A percentile compares a stretch with the other conserved stretches of the same genome.
Conservation (phyloP, 1,284 basidiomycete genomes). For the Pseudozyma thailandica region DNA sequence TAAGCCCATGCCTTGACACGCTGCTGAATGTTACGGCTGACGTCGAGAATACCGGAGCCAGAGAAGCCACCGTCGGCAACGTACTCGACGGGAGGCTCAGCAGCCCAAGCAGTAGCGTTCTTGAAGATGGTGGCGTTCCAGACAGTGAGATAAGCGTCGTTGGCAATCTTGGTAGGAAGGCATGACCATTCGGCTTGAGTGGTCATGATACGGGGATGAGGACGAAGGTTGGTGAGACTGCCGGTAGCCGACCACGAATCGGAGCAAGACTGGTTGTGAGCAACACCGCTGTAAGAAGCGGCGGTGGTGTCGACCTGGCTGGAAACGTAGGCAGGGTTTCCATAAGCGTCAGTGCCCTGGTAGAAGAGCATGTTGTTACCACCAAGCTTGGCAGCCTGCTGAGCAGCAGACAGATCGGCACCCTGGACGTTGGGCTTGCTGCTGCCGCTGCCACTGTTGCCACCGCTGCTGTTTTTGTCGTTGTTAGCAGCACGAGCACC, state of each 20-base stretch:
- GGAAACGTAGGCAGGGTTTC: slow-evolving; percentile 87
- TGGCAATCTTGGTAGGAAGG: slow-evolving; percentile 79
- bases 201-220: slow-evolving; percentile 90
- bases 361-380: slow-evolving; percentile 77
- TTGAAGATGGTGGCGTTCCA: slow-evolving; percentile 93
- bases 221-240: slow-evolving; percentile 77
- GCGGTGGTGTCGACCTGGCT: slow-evolving; percentile 74
- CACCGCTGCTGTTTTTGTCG: slow-evolving; percentile 67
- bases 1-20: slow-evolving; percentile 93
- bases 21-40: slow-evolving; percentile 87
- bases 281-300: slow-evolving; percentile 29
- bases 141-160: slow-evolving; percentile 82
- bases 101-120: slow-evolving; percentile 82
- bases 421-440: slow-evolving; percentile 42
- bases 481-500: slow-evolving; percentile 72
- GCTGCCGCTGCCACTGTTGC: slow-evolving; percentile 57
- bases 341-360: slow-evolving; percentile 74
- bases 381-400: slow-evolving; percentile 74
- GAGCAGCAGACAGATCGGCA: slow-evolving; percentile 70
- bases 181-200: slow-evolving; percentile 91
- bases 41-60: slow-evolving; percentile 89
- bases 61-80: slow-evolving; percentile 74
- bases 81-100: slow-evolving; percentile 75
- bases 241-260: slow-evolving; percentile 70
- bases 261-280: slow-evolving; percentile 38